These are phyloP conservation scores for Fonsecaea pedrosoi DNA, from an alignment of 2,329 filamentous ascomycete genomes.

Conservation along the genomic window DNA sequence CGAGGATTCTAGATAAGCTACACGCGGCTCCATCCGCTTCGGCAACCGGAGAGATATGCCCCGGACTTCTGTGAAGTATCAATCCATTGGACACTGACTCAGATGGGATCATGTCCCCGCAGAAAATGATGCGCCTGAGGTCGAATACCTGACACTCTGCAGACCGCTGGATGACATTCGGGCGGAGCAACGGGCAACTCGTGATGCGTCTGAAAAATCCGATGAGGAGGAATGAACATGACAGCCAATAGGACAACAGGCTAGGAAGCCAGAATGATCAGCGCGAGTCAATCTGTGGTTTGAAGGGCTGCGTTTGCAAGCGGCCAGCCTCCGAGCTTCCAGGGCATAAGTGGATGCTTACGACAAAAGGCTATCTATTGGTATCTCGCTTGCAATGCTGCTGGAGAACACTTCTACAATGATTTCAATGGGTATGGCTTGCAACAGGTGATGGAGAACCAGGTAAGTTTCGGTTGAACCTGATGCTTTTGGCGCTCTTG, in stretches of 20 bases:
- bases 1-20: constrained; percentile 9
- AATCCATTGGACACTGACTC: neutral
- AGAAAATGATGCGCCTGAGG: neutral
- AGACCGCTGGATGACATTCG: constrained; percentile 9
- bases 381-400: constrained; percentile 4
- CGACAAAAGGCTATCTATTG: constrained; percentile 11
- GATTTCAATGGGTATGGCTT: constrained; percentile 23
- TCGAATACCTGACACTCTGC: constrained; percentile 16
- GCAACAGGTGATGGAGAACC: constrained; percentile 30
- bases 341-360: constrained; percentile 17
- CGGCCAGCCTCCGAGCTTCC: constrained; percentile 16
- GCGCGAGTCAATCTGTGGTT: constrained; percentile 16
- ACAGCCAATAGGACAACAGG: neutral
- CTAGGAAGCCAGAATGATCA: neutral
- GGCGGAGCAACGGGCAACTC: neutral
- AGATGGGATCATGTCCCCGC: neutral
- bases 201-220: constrained; percentile 2
- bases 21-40: neutral
- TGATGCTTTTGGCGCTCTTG: neutral
- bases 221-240: neutral
- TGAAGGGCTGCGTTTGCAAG: constrained; percentile 18
- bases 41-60: neutral
- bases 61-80: neutral
- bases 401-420: constrained; percentile 6
- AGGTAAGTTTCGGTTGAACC: constrained; percentile 14